Evolutionary conservation across 2,329 filamentous ascomycete species (phyloP), one percentile per base, ranked within the genome.

Genomic region (Penicillium sclerotigenum): DNA sequence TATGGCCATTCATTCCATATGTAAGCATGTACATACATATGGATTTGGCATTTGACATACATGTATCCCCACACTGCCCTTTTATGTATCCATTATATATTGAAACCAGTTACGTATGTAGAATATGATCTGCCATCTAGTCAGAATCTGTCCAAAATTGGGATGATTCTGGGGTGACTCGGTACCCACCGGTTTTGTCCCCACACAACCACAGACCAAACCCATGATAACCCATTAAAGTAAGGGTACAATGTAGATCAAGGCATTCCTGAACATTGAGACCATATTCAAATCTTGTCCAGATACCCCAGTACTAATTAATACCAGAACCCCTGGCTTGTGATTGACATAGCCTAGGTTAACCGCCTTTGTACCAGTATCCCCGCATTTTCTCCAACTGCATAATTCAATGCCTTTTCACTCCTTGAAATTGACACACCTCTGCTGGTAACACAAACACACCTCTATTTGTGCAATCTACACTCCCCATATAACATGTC

Each of bases 281-380:
- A n/a, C 8, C 51, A 31, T 40, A 28, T 16, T 18, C 8, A 33
- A 26, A 16, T 36, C 43, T 42, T 36, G 36, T 28, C 37, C 33
- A 26, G 31, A 43, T 26, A 43, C 24, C 22, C 45, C 24, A 47
- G 34, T n/a, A n/a, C n/a, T n/a, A 26, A 16, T 22, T 55, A 37
- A 42, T 54, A 54, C 49, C 55, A 57, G 52, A 51, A 31, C 36
- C 40, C 47, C 51, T 54, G 57, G 52, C 59, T 42, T 50, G 42
- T 50, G 58, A 62, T 60, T 58, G 36, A 52, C 48, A 57, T 59
- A 61, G 54, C 59, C 61, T 58, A 63, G 59, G 61, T 60, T 59
- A 60, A 36, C 41, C 47, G 36, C 31, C 45, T 41, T 36, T 40
- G 38, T 53, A 37, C 31, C 52, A 13, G 24, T 13, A 26, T 60